Evolutionary conservation across 805 yeast species (phyloP).

Genomic region (Kluyveromyces wickerhamii): DNA sequence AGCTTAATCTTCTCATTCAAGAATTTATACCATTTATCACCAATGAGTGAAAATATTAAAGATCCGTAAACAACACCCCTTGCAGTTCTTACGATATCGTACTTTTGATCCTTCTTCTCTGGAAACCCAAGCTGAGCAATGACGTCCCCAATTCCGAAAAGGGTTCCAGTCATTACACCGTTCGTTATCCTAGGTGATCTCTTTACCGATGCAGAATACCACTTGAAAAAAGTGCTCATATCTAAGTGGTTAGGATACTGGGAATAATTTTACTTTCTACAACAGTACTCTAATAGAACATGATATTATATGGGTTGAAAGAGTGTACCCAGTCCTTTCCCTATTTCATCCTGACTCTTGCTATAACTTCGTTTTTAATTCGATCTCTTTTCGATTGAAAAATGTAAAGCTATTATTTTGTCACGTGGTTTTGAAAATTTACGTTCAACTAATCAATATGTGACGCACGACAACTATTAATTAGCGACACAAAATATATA

Average conservation of each 20-base stretch:
- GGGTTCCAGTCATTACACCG: slow-evolving; percentile 46
- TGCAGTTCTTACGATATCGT: slow-evolving; percentile 47
- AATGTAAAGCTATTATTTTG: too few relatives aligned
- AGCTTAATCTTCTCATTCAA: slow-evolving; percentile 36
- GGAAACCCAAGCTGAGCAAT: slow-evolving; percentile 57
- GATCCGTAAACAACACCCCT: slow-evolving; percentile 70
- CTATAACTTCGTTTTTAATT: too few relatives aligned
- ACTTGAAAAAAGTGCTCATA: slow-evolving; percentile 14
- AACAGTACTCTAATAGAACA: too few relatives aligned
- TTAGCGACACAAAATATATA: too few relatives aligned
- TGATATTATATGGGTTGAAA: too few relatives aligned
- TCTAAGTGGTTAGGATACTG: not conserved
- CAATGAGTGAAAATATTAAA: slow-evolving; percentile 66
- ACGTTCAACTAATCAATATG: too few relatives aligned
- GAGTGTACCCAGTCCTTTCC: too few relatives aligned
- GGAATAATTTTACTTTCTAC: too few relatives aligned
- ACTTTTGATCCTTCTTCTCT: slow-evolving; percentile 15
- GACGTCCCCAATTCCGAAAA: slow-evolving; percentile 70
- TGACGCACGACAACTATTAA: too few relatives aligned
- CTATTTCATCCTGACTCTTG: too few relatives aligned
- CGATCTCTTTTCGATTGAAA: too few relatives aligned
- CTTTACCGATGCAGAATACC: slow-evolving; percentile 25
- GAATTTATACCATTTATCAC: slow-evolving; percentile 58
- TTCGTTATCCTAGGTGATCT: slow-evolving; percentile 47
- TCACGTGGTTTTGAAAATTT: too few relatives aligned